Percentiles rank a stretch among this genome's conserved stretches.
These are phyloP conservation scores for Anethum foeniculum DNA, from an alignment of 140 eudicot species.

Conservation along the genomic window DNA sequence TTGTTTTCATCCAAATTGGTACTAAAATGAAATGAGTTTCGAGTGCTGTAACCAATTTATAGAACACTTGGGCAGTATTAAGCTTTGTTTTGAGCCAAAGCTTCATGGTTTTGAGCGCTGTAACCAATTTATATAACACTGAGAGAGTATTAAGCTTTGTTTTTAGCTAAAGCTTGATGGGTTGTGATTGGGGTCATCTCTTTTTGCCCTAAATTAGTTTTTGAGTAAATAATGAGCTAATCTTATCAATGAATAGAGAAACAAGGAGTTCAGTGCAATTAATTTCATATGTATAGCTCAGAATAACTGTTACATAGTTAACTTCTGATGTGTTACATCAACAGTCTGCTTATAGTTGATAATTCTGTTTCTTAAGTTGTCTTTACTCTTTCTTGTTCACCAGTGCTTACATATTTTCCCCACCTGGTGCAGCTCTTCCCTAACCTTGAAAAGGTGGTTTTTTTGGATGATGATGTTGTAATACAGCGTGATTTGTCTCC, in stretches of 20 bases:
- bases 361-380: neutral
- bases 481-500: slow-evolving; percentile 88
- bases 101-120: neutral
- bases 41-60: neutral
- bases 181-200: neutral
- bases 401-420: slow-evolving; percentile 10
- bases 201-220: neutral
- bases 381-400: slow-evolving; percentile 10
- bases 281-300: neutral
- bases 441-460: slow-evolving; percentile 91
- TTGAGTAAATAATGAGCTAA: neutral
- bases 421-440: slow-evolving; percentile 69
- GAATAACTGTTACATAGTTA: neutral
- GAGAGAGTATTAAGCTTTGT: neutral
- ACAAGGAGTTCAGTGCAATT: neutral
- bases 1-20: neutral
- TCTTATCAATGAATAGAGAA: neutral
- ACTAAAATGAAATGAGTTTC: neutral
- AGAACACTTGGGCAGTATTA: neutral
- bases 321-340: neutral
- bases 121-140: too few relatives aligned
- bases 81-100: neutral
- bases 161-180: neutral
- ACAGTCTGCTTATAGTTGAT: neutral
- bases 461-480: slow-evolving; percentile 92